A percentile compares a stretch with the other conserved stretches of the same genome.
phyloP scores from a whole-genome alignment of 148 eudicot species.

The Nepenthes mirabilis region DNA sequence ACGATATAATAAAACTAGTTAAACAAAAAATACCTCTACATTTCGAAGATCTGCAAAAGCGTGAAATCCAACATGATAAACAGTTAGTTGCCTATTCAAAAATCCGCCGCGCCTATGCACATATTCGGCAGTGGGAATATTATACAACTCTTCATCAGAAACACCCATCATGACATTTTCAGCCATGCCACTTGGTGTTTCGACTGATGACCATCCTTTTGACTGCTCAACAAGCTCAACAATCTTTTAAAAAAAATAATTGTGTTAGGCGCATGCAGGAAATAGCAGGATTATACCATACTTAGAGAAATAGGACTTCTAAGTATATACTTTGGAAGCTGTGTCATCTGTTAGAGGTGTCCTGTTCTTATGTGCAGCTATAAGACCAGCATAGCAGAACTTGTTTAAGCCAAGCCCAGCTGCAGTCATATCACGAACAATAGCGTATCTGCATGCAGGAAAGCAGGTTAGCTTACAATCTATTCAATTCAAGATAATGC shows the following conservation, averaged over 20 bases:
- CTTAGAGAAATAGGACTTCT: not conserved
- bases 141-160: slow-evolving; percentile 65
- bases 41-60: slow-evolving; percentile 68
- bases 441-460: slow-evolving; percentile 43
- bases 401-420: slow-evolving; percentile 96
- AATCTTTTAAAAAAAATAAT: slow-evolving; percentile 32
- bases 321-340: slow-evolving; percentile 41
- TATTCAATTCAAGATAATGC: not conserved
- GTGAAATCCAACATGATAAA: slow-evolving; percentile 75
- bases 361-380: slow-evolving; percentile 77
- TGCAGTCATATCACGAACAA: slow-evolving; percentile 95
- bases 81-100: slow-evolving; percentile 46
- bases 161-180: slow-evolving; percentile 75
- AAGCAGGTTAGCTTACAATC: not conserved
- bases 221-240: slow-evolving; percentile 95
- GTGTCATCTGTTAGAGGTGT: slow-evolving; percentile 41
- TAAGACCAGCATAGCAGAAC: slow-evolving; percentile 88
- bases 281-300: not conserved
- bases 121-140: slow-evolving; percentile 66
- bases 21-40: slow-evolving; percentile 41
- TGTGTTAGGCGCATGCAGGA: slow-evolving; percentile 5
- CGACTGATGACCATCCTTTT: slow-evolving; percentile 80
- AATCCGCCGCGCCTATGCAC: slow-evolving; percentile 57
- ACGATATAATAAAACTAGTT: not conserved
- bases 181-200: slow-evolving; percentile 33